Percentiles rank a stretch among this genome's conserved stretches.
Conservation (phyloP, 495 filamentous ascomycete species). For the Oidiodendron maius region DNA sequence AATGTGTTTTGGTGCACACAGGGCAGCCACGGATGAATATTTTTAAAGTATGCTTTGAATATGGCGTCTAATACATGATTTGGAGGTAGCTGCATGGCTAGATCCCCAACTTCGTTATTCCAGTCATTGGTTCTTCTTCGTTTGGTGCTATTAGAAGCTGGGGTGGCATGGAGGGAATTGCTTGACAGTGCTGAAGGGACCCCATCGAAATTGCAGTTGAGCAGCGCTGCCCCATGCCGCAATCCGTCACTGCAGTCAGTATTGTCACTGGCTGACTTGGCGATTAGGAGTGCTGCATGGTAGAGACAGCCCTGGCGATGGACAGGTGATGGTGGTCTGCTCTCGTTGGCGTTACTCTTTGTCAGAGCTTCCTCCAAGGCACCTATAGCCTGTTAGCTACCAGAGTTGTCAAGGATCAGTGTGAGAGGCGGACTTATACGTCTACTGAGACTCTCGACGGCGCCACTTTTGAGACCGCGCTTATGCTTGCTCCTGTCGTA, state of each 20-base stretch:
- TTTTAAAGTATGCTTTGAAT: slow-evolving; percentile 27
- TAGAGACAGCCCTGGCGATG: no score
- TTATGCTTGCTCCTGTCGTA: slow-evolving; percentile 6
- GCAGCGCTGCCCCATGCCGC: background rate
- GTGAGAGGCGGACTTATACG: slow-evolving; percentile 5
- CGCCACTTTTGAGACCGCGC: slow-evolving; percentile 13
- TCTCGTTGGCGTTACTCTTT: slow-evolving; percentile 9
- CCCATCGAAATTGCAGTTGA: background rate
- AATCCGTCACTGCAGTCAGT: no score
- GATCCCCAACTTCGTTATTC: background rate
- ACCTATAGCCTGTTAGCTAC: slow-evolving; percentile 5
- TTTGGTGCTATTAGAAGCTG: no score
- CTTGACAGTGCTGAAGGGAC: background rate
- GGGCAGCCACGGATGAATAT: slow-evolving; percentile 33
- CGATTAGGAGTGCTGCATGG: no score
- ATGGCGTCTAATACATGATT: slow-evolving; percentile 18
- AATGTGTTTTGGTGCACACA: slow-evolving; percentile 30
- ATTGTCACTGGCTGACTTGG: no score
- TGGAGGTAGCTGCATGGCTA: background rate
- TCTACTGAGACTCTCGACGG: slow-evolving; percentile 10
- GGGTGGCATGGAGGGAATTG: no score
- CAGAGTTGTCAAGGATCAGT: background rate
- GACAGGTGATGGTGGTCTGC: background rate
- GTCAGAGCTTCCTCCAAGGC: slow-evolving; percentile 12
- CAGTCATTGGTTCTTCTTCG: no score